These are phyloP conservation scores for Penstemon barbatus DNA, from an alignment of 257 asterid genomes.

Conservation along the genomic window DNA sequence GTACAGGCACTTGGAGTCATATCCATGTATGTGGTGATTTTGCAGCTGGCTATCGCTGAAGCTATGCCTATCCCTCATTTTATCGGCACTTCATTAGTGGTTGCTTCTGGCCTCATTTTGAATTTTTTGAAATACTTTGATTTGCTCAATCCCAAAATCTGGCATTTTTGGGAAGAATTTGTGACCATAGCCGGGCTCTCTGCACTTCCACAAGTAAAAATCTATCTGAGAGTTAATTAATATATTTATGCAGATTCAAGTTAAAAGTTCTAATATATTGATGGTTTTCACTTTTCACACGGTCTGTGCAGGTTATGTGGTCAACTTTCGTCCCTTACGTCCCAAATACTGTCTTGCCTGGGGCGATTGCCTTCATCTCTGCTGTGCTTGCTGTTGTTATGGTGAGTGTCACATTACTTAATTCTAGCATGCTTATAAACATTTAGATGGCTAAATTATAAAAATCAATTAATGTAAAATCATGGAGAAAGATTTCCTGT, in stretches of 20 bases:
- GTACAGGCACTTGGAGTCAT: constrained; percentile 89
- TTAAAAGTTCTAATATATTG: constrained; percentile 9
- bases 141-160: constrained; percentile 61
- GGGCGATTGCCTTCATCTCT: constrained; percentile 52
- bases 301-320: constrained; percentile 85
- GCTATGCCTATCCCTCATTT: constrained; percentile 98
- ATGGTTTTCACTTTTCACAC: constrained; percentile 13
- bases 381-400: constrained; percentile 60
- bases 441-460: not conserved
- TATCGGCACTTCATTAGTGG: constrained; percentile 64
- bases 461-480: too few species aligned
- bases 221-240: constrained; percentile 16
- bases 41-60: constrained; percentile 89
- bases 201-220: constrained; percentile 79
- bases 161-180: constrained; percentile 94
- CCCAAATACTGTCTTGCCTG: constrained; percentile 84
- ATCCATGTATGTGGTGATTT: constrained; percentile 71
- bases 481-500: too few species aligned
- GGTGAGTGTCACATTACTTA: constrained; percentile 49
- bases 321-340: constrained; percentile 88
- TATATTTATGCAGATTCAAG: not conserved
- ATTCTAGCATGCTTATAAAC: constrained; percentile 14
- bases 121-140: constrained; percentile 70
- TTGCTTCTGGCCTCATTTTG: constrained; percentile 71
- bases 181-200: constrained; percentile 83